Evolutionary conservation across 495 filamentous ascomycete genomes (phyloP), one percentile per base, ranked within the genome.

Genomic region (Apiosordaria backusii): DNA sequence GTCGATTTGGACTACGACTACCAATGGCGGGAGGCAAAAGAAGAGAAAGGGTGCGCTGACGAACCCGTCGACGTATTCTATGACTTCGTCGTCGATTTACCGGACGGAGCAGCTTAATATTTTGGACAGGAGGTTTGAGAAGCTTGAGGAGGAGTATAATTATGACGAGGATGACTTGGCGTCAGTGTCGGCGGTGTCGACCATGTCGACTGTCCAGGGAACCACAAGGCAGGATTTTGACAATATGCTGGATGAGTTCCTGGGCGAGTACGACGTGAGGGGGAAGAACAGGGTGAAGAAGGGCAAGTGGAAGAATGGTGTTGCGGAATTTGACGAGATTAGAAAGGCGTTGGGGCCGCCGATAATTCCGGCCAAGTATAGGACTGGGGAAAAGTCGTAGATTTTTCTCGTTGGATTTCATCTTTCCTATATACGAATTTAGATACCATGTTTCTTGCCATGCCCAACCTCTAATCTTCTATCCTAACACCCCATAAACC

Each of bases 41-140:
- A 96, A 94, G 86, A 85, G 92, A 66, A 95, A 93, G 77, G 92
- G 92, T 57, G 93, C 95, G 21, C 75, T 95, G 75, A 97, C 95
- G 22, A 91, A 90, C 71, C 91, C 90, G 1, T 94, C 94, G 5
- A 84, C 85, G 18, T 98, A 97, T 80, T 97, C 92, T n/a, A 99
- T 98, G 96, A 93, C 90, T 0, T 96, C 91, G 5, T 97, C 95
- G 0, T 89, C 93, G 0, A 81, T 98, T 6, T 86, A 89, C 22
- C 86, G 96, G 53, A 98, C 94, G 1, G 95, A 97, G 67, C 92
- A 92, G n/a, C 84, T 93, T 50, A 87, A 88, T 4, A 84, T 93
- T 13, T 82, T 98, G 21, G 96, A 99, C 75, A 88, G 88, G 54
- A 87, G 95, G 16, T 99, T 98, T 73, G 95, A 97, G 70, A 90